Evolutionary conservation across 371 early-diverging fungal species (phyloP), one percentile per base, ranked within the genome.

Genomic region (Coemansia sp.): DNA sequence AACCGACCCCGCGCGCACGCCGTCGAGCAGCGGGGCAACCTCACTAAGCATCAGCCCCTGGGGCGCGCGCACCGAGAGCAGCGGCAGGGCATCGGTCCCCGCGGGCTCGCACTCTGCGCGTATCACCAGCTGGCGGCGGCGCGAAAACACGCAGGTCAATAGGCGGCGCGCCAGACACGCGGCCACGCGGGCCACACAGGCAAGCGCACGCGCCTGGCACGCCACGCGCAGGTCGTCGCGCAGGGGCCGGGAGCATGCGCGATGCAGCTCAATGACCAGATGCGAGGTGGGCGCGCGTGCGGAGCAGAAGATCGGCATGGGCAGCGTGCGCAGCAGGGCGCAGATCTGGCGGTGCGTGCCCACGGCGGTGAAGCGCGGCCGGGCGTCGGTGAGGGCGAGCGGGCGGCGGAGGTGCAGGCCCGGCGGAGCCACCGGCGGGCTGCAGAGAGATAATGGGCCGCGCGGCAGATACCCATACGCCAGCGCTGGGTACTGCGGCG

Each of bases 31-130:
- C 11, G 9, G 40, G 5, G 74, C 74, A 6, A 74, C 48, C 43
- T 74, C 74, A 36, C 62, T 43, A 16, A 74, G 57, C 56, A 42
- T 60, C 4, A 69, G 14, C 14, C 70, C 74, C 39, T 74, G 74
- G 8, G 74, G 74, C 14, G 57, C 71, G 13, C 31, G 57, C 14
- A 74, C 58, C 2, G 59, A 40, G n/a, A 74, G 13, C 14, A 69
- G 45, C 4, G 74, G 69, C 5, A 31, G n/a, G 2, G 42, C 41
- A 10, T 49, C 65, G 30, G 43, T 32, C 1, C 57, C 38, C 31
- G 39, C 26, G 14, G 43, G 43, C 3, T 64, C 30, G 35, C 61
- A 42, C 0, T 52, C 61, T 0, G 70, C 35, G 6, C 73, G 56
- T 0, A 73, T 59, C 11, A 73, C 65, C 16, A 73, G 49, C 31